Base-by-base conservation (phyloP, 768 basidiomycete species). In the Sutorius australiensis region DNA sequence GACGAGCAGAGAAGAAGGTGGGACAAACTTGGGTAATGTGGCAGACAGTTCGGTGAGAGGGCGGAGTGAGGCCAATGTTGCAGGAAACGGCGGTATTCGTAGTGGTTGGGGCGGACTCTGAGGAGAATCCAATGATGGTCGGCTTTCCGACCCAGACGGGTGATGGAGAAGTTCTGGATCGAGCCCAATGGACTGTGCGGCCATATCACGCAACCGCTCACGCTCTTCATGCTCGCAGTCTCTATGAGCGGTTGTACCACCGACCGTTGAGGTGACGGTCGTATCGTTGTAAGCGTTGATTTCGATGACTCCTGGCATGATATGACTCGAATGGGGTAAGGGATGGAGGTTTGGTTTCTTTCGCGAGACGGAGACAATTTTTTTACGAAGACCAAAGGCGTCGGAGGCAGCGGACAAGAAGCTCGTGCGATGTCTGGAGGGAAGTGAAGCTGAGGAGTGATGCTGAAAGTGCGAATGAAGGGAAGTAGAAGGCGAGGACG, bases 141-240 rank as follows among this genome's bases (percentile, higher is more conserved):
- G 50, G 40, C 59, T 55, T 0, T 58, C 49, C 6, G 57, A 56
- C 41, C 41, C 59, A 56, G 66, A 69, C 5, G 70, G 57, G 32
- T 71, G 66, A 24, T 78, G 75, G n/a, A 77, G 62, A 40, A 81
- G 72, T 32, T 76, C 77, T 10, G 80, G 78, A 50, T 75, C 78
- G 31, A 90, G 73, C 6, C 89, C 89, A 43, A 92, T 83, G 12
- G 85, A 80, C 61, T 88, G 83, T 0, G 89, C 89, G 16, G 89
- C 89, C 36, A 80, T 82, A 50, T 86, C 84, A 31, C 87, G 75
- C 31, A 92, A 71, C n/a, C 87, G 80, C 56, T 86, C 80, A 10
- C 89, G 80, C 60, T 91, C 89, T 62, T 85, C 83, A 44, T 80
- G 76, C 61, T 91, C 89, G 41, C 75, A 78, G 57, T 87, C 82